A percentile compares a stretch with the other conserved stretches of the same genome.
Evolutionary conservation across 1,284 basidiomycete genomes (phyloP).

Genomic region (Schizopora paradoxa): DNA sequence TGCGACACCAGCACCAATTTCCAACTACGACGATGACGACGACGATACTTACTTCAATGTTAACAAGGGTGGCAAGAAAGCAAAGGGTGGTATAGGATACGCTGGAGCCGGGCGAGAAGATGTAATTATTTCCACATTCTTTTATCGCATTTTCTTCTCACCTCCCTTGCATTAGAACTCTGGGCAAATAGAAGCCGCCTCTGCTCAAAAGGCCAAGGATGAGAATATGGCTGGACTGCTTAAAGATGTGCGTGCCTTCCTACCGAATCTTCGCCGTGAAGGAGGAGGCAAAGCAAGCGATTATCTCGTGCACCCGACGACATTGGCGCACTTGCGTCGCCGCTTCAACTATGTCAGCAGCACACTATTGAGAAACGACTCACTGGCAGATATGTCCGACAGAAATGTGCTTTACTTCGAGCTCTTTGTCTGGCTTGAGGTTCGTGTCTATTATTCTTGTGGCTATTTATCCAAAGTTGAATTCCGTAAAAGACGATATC

Average conservation of each 20-base stretch:
- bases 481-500: constrained; percentile 64
- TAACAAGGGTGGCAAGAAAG: constrained; percentile 52
- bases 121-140: constrained; percentile 43
- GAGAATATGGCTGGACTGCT: constrained; percentile 64
- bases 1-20: constrained; percentile 25
- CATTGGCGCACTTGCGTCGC: constrained; percentile 82
- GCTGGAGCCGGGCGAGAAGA: constrained; percentile 77
- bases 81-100: constrained; percentile 73
- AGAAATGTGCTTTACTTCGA: constrained; percentile 83
- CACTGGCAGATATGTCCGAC: constrained; percentile 87
- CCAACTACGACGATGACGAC: constrained; percentile 51
- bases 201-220: constrained; percentile 67
- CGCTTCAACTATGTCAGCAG: constrained; percentile 85
- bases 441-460: constrained; percentile 29
- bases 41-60: constrained; percentile 42
- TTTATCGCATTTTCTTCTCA: constrained; percentile 7
- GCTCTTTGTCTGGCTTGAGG: constrained; percentile 87
- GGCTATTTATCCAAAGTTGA: constrained; percentile 1
- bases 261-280: constrained; percentile 70
- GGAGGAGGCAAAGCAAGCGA: constrained; percentile 76
- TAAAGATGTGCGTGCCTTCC: constrained; percentile 63
- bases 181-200: constrained; percentile 71
- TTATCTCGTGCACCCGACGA: constrained; percentile 83
- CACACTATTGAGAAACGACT: constrained; percentile 82
- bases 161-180: constrained; percentile 46